Percentiles rank a stretch among this genome's conserved stretches.
Conservation (phyloP, 257 asterid genomes). For the Solanum neorickii region DNA sequence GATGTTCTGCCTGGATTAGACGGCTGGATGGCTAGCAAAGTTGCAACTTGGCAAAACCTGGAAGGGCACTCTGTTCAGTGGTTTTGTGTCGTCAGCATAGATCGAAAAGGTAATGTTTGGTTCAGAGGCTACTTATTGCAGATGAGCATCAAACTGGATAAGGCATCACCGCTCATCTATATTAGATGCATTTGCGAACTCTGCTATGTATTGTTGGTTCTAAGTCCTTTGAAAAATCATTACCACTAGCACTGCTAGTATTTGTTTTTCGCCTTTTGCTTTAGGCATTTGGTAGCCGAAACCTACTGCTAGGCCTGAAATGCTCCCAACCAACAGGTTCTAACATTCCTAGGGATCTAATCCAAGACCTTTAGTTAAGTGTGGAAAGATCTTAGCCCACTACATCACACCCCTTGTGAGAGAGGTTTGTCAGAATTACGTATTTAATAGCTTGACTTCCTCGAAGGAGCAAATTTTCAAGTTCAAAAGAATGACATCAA, state of each 20-base stretch:
- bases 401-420: neutral
- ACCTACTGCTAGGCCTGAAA: neutral
- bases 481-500: neutral
- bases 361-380: neutral
- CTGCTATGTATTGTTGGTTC: neutral
- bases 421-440: neutral
- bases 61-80: constrained; percentile 90
- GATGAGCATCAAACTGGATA: neutral
- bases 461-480: neutral
- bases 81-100: constrained; percentile 69
- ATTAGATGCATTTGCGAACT: neutral
- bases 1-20: constrained; percentile 80
- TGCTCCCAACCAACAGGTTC: neutral
- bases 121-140: neutral
- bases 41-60: constrained; percentile 61
- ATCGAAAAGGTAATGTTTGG: constrained; percentile 55
- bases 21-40: constrained; percentile 67
- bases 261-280: neutral
- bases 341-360: neutral
- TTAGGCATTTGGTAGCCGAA: neutral
- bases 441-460: neutral
- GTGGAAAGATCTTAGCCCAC: neutral
- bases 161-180: neutral
- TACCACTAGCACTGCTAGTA: neutral
- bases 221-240: neutral